Conservation (phyloP, 306 rosid species). For the Lathyrus aphaca region DNA sequence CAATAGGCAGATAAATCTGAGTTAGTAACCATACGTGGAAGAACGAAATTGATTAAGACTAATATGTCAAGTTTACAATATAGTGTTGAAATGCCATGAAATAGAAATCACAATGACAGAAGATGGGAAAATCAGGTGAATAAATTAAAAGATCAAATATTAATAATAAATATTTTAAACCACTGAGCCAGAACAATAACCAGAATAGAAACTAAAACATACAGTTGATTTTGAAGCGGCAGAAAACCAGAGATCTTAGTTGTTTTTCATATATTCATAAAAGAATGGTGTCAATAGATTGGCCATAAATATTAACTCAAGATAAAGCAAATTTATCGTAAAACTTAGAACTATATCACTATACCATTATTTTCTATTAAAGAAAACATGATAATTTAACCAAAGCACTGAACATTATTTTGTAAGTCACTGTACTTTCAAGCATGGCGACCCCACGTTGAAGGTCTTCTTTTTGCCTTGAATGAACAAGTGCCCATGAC, state of each 20-base stretch:
- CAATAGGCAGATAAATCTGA: conserved; percentile 12
- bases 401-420: conserved; percentile 9
- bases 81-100: conserved; percentile 19
- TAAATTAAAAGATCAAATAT: conserved; percentile 3
- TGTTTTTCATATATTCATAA: conserved; percentile 5
- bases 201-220: conserved; percentile 22
- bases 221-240: conserved; percentile 8
- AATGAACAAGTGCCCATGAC: conserved; percentile 98
- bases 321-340: neutral
- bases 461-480: conserved; percentile 79
- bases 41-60: conserved; percentile 19
- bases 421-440: conserved; percentile 53
- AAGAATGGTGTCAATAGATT: neutral
- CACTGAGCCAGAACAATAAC: neutral
- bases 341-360: neutral
- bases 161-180: neutral
- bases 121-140: conserved; percentile 16
- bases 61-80: neutral
- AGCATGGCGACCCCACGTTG: conserved; percentile 94
- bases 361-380: neutral
- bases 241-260: conserved; percentile 13
- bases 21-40: conserved; percentile 19
- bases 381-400: neutral
- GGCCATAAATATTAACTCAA: conserved; percentile 18
- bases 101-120: conserved; percentile 26